These are phyloP conservation scores for Raffaelea ambrosiae DNA, from an alignment of 2,329 filamentous ascomycete genomes.

Conservation along the genomic window DNA sequence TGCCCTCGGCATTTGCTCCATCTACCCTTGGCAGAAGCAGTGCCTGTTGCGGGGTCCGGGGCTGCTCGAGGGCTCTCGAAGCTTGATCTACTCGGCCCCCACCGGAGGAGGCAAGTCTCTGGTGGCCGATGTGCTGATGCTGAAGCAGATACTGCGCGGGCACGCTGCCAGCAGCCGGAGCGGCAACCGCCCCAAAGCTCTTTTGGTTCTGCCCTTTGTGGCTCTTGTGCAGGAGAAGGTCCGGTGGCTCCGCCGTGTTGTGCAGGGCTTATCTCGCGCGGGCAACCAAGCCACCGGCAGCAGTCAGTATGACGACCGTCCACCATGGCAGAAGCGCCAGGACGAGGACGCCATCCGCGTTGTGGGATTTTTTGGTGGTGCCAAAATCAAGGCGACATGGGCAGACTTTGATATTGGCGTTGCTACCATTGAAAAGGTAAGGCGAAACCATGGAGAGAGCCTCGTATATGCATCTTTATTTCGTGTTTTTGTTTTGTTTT, in stretches of 20 bases:
- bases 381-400: conserved; percentile 59
- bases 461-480: not conserved
- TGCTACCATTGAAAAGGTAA: conserved; percentile 70
- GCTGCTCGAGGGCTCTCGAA: conserved; percentile 55
- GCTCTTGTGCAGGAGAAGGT: conserved; percentile 74
- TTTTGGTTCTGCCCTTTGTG: conserved; percentile 69
- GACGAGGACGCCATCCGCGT: conserved; percentile 55
- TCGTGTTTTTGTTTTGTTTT: conserved; percentile 1
- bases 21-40: conserved; percentile 73
- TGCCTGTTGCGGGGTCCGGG: conserved; percentile 59
- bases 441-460: conserved; percentile 6
- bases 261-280: conserved; percentile 46
- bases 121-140: conserved; percentile 64
- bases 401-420: conserved; percentile 68
- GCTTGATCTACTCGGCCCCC: conserved; percentile 71
- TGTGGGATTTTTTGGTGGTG: conserved; percentile 67
- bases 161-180: conserved; percentile 18
- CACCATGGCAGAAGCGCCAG: conserved; percentile 42
- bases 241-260: conserved; percentile 60
- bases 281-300: conserved; percentile 13
- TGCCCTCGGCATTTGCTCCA: conserved; percentile 58
- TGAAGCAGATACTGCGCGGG: conserved; percentile 59
- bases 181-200: conserved; percentile 46
- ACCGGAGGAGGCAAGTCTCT: conserved; percentile 73
- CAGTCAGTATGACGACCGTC: not conserved